These are phyloP conservation scores for Hymenoscyphus repandus DNA, from an alignment of 2,329 filamentous ascomycete species.

Conservation along the genomic window DNA sequence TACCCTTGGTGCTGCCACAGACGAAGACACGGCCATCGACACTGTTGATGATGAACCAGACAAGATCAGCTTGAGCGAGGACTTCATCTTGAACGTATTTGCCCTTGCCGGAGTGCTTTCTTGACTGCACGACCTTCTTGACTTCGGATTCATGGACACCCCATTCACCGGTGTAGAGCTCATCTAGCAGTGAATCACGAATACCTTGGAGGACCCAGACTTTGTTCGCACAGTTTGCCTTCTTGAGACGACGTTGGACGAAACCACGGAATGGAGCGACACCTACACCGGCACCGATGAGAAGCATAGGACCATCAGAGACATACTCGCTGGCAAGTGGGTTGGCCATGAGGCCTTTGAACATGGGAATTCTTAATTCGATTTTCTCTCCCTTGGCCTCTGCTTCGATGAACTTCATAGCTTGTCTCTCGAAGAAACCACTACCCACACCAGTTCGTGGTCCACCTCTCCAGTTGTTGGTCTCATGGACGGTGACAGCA, in stretches of 20 bases:
- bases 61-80: slow-evolving; percentile 82
- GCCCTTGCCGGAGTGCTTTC: slow-evolving; percentile 56
- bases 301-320: slow-evolving; percentile 91
- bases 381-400: slow-evolving; percentile 54
- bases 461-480: slow-evolving; percentile 68
- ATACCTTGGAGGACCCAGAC: slow-evolving; percentile 95
- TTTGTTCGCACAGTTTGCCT: slow-evolving; percentile 94
- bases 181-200: slow-evolving; percentile 89
- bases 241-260: slow-evolving; percentile 88
- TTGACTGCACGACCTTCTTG: slow-evolving; percentile 74
- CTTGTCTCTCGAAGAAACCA: slow-evolving; percentile 87
- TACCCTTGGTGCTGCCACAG: slow-evolving; percentile 89
- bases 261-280: slow-evolving; percentile 98
- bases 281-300: slow-evolving; percentile 93
- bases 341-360: slow-evolving; percentile 97
- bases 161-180: slow-evolving; percentile 95
- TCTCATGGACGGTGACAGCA: slow-evolving; percentile 93
- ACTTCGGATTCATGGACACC: slow-evolving; percentile 86
- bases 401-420: slow-evolving; percentile 64
- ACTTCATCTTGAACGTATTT: slow-evolving; percentile 98
- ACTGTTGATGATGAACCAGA: slow-evolving; percentile 96
- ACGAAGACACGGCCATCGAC: slow-evolving; percentile 96
- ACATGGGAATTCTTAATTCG: slow-evolving; percentile 85
- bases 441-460: slow-evolving; percentile 80
- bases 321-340: slow-evolving; percentile 88